Evolutionary conservation across 306 rosid genomes (phyloP).

Genomic region (Glycine soja): DNA sequence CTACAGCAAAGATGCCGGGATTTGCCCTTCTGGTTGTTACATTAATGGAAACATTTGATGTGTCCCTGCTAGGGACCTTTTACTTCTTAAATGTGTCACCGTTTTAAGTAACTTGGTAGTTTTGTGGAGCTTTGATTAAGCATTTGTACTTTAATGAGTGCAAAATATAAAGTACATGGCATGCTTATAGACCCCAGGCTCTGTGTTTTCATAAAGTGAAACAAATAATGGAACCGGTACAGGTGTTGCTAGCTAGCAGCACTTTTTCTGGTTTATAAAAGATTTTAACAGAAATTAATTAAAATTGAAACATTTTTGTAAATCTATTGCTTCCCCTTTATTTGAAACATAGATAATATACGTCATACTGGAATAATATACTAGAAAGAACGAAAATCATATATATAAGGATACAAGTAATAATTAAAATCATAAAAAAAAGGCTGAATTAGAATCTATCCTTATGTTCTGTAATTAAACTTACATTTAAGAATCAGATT

Average conservation of each 20-base stretch:
- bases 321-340: no score
- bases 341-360: not conserved
- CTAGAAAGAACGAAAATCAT: constrained; percentile 2
- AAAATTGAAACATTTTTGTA: no score
- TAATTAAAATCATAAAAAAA: not conserved
- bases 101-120: constrained; percentile 47
- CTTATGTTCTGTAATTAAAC: not conserved
- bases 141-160: constrained; percentile 47
- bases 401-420: no score
- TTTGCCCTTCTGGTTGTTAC: constrained; percentile 51
- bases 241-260: constrained; percentile 12
- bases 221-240: constrained; percentile 33
- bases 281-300: no score
- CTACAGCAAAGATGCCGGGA: constrained; percentile 51
- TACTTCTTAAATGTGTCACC: constrained; percentile 44
- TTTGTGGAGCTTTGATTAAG: constrained; percentile 41
- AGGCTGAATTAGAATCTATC: not conserved
- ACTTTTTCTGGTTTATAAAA: not conserved
- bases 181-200: constrained; percentile 43
- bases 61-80: constrained; percentile 42
- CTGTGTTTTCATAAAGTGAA: constrained; percentile 50
- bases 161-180: constrained; percentile 33
- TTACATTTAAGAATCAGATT: not conserved
- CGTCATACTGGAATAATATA: not conserved
- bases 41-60: constrained; percentile 52